Conservation (phyloP, 2,329 filamentous ascomycete species). For the Decorospora gaudefroyi region DNA sequence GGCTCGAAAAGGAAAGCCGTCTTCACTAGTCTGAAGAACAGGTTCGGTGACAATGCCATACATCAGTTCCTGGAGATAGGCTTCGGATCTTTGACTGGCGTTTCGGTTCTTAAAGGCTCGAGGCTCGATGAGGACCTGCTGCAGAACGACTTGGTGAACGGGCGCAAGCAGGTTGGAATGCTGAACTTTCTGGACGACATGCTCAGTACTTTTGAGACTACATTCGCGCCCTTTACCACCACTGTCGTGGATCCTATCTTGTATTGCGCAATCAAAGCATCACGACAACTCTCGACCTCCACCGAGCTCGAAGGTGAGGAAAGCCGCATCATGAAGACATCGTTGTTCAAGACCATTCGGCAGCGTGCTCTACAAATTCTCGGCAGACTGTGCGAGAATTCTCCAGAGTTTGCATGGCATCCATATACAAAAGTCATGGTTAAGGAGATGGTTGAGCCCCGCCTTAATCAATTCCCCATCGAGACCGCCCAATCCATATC, state of each 20-base stretch:
- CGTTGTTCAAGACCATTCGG: conserved; percentile 68
- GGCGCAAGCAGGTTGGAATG: conserved; percentile 85
- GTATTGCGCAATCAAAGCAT: conserved; percentile 77
- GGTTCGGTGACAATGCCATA: conserved; percentile 74
- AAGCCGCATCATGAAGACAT: conserved; percentile 47
- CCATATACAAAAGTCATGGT: conserved; percentile 73
- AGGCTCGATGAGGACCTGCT: conserved; percentile 53
- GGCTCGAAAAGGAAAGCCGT: conserved; percentile 74
- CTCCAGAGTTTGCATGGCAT: conserved; percentile 71
- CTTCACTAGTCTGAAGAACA: conserved; percentile 73
- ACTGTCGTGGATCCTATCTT: conserved; percentile 76
- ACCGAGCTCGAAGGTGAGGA: conserved; percentile 37
- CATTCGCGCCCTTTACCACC: conserved; percentile 68
- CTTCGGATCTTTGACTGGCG: conserved; percentile 68
- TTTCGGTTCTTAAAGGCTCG: conserved; percentile 61
- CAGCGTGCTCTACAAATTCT: conserved; percentile 82
- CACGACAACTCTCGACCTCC: conserved; percentile 43
- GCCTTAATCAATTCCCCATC: conserved; percentile 74
- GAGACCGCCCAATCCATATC: conserved; percentile 93
- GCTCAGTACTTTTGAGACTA: conserved; percentile 79
- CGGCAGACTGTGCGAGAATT: conserved; percentile 75
- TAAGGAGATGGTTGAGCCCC: conserved; percentile 73
- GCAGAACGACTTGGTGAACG: conserved; percentile 61
- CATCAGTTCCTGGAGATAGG: conserved; percentile 82
- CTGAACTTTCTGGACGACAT: conserved; percentile 89